Evolutionary conservation across 768 basidiomycete species (phyloP), one percentile per base, ranked within the genome.

Genomic region (Tubosaeta sp.): DNA sequence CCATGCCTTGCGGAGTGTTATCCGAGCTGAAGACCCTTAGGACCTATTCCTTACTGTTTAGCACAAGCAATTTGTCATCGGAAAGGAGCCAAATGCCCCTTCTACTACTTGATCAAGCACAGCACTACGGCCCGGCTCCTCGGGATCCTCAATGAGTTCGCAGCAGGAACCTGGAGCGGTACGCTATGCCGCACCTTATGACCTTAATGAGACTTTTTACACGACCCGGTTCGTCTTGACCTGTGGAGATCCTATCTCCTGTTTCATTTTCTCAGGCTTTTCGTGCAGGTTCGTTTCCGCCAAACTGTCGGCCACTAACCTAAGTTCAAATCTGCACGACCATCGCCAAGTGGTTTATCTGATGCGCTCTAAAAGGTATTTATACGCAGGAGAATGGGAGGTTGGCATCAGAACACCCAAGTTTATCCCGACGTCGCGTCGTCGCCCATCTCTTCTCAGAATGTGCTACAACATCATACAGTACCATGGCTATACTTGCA

Each of bases 381-480:
- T 66, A 66, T 58, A 57, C 50, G 25, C 39, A 21, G 3, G 36
- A 40, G n/a, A 46, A 27, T 31, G 46, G 18, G 38, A 40, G 8
- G 13, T 41, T 49, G 42, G 16, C 8, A 42, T 27, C 44, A 9
- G 18, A 49, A 19, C 49, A 34, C 51, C 47, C 53, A 49, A n/a
- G 44, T 43, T 25, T 46, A 13, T 36, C 35, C n/a, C 19, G 14
- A 36, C 44, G 35, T 38, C 39, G 18, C 19, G 14, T 32, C 44
- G 35, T 38, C 39, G 18, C 24, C 19, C 54, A 35, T 40, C 42
- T 47, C 30, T 30, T 27, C 42, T 42, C 31, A 47, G 5, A 22
- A 74, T 73, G 71, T 74, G 71, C 51, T 70, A 56, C 59, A 61
- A 50, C 27, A 24, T 77, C 32, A 55, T 65, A 10, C 59, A 72